Conservation (phyloP, 2,329 filamentous ascomycete species). For the Hymenotorrendiella dingleyae region DNA sequence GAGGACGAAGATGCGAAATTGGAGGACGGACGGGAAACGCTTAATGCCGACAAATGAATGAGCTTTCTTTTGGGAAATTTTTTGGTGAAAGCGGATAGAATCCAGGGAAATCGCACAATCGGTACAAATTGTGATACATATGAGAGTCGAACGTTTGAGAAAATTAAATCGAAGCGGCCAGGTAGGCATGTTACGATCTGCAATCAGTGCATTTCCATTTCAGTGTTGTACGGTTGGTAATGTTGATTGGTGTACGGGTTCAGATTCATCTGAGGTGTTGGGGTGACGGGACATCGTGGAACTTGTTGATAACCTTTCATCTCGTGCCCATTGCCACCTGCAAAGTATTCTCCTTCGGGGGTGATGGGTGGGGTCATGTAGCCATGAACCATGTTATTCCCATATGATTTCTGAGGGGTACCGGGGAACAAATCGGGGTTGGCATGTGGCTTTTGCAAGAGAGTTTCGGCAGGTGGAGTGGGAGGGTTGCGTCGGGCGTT, state of each 20-base stretch:
- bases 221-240: conserved; percentile 41
- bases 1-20: conserved; percentile 10
- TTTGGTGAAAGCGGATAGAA: conserved; percentile 5
- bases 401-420: conserved; percentile 73
- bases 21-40: conserved; percentile 23
- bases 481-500: conserved; percentile 52
- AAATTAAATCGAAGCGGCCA: conserved; percentile 1
- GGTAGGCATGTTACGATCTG: background rate
- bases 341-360: conserved; percentile 60
- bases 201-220: conserved; percentile 31
- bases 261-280: conserved; percentile 47
- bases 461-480: conserved; percentile 50
- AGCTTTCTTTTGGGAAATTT: conserved; percentile 13
- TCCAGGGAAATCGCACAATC: conserved; percentile 11
- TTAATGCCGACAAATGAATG: conserved; percentile 21
- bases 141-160: conserved; percentile 12
- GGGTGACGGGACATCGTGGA: conserved; percentile 54
- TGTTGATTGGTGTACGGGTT: conserved; percentile 37
- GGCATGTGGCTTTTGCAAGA: conserved; percentile 39
- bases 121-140: conserved; percentile 29
- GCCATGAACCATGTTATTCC: conserved; percentile 60
- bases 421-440: conserved; percentile 56
- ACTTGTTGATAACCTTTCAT: conserved; percentile 23
- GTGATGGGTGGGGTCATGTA: conserved; percentile 84
- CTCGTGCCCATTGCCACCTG: conserved; percentile 20